Evolutionary conservation across 106 monocot genomes (phyloP).

Genomic region (Chionographis japonica): DNA sequence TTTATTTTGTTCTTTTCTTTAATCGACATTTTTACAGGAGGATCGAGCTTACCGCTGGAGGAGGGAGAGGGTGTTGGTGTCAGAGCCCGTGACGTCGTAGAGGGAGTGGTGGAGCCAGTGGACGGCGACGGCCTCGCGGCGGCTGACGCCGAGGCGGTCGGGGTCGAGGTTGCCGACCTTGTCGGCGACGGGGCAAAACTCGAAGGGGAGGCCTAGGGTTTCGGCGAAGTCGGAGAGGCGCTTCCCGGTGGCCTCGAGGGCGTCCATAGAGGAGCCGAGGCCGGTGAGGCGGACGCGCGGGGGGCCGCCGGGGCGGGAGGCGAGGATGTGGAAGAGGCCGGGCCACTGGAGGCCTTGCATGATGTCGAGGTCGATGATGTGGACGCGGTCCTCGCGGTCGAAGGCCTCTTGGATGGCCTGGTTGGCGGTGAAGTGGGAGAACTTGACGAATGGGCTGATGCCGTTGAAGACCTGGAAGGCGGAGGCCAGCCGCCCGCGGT

Average conservation of each 20-base stretch:
- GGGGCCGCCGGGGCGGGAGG: slow-evolving; percentile 44
- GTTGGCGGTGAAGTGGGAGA: slow-evolving; percentile 64
- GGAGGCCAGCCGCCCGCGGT: slow-evolving; percentile 63
- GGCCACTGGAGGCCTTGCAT: slow-evolving; percentile 68
- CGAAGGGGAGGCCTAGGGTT: slow-evolving; percentile 42
- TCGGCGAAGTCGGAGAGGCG: slow-evolving; percentile 49
- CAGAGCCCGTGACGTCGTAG: slow-evolving; percentile 49
- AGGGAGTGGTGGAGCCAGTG: slow-evolving; percentile 61
- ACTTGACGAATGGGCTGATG: slow-evolving; percentile 61
- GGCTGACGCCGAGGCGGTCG: slow-evolving; percentile 33
- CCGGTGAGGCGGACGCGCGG: slow-evolving; percentile 44
- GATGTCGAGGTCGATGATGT: slow-evolving; percentile 58
- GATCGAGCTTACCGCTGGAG: no score
- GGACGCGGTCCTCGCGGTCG: slow-evolving; percentile 48
- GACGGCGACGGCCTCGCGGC: slow-evolving; percentile 47
- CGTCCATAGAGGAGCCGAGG: slow-evolving; percentile 43
- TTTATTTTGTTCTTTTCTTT: no score
- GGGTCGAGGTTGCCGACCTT: slow-evolving; percentile 49
- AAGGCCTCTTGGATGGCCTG: slow-evolving; percentile 57
- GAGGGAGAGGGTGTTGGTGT: no score
- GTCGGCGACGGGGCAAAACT: slow-evolving; percentile 47
- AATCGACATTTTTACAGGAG: no score
- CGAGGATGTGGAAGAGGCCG: slow-evolving; percentile 50
- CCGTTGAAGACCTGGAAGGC: slow-evolving; percentile 71
- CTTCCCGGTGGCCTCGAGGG: slow-evolving; percentile 48